These are phyloP conservation scores for Ustilago cynodontis DNA, from an alignment of 1,284 basidiomycete genomes.

Conservation along the genomic window DNA sequence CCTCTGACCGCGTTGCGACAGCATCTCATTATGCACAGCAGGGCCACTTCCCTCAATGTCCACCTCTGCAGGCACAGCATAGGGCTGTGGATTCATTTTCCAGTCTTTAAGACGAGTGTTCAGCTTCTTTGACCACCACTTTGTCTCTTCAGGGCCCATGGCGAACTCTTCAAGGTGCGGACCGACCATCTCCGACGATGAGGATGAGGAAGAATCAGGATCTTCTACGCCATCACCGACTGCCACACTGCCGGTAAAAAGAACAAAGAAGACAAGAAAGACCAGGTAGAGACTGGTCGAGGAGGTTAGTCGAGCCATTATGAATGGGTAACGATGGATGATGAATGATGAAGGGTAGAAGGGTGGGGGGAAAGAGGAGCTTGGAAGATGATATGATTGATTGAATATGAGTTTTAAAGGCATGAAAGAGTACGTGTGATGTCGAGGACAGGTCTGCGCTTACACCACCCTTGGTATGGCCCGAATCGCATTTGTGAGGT, in stretches of 20 bases:
- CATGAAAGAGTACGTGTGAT: too few relatives aligned
- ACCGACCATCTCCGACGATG: neutral
- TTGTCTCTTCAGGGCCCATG: neutral
- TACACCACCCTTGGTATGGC: too few relatives aligned
- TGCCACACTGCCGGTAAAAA: neutral
- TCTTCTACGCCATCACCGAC: neutral
- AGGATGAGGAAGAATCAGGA: neutral
- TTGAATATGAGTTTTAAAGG: too few relatives aligned
- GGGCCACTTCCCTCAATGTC: neutral
- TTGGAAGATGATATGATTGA: too few relatives aligned
- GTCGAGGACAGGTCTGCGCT: too few relatives aligned
- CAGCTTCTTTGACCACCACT: neutral
- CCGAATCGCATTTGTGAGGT: too few relatives aligned
- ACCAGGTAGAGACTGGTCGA: neutral
- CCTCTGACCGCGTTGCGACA: neutral
- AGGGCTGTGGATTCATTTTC: neutral
- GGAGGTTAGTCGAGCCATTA: too few relatives aligned
- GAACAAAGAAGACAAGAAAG: neutral
- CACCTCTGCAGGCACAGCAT: neutral
- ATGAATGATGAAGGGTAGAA: too few relatives aligned
- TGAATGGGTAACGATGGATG: too few relatives aligned
- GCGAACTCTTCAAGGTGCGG: neutral
- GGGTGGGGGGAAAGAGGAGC: too few relatives aligned
- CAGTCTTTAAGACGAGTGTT: neutral
- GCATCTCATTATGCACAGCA: constrained; percentile 8